Conservation (phyloP, 306 rosid genomes). For the Biancaea sappan region DNA sequence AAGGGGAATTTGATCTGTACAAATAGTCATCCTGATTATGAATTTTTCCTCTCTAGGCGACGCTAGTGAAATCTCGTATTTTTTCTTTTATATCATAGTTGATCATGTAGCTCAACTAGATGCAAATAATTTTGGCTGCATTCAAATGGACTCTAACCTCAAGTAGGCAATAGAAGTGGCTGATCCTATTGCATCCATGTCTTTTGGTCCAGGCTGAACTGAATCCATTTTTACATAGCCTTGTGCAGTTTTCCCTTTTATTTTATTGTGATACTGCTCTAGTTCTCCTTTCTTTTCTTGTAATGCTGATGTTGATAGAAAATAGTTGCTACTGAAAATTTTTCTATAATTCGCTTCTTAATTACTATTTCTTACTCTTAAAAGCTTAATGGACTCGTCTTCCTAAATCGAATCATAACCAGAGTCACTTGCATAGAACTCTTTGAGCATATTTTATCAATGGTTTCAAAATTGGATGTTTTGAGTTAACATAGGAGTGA, state of each 20-base stretch:
- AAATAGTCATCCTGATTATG: slow-evolving; percentile 75
- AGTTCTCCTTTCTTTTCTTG: slow-evolving; percentile 31
- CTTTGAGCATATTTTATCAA: too few species aligned
- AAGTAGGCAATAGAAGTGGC: slow-evolving; percentile 18
- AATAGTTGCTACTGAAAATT: slow-evolving; percentile 27
- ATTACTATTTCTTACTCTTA: slow-evolving; percentile 5
- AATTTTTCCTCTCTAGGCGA: slow-evolving; percentile 75
- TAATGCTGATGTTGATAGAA: slow-evolving; percentile 37
- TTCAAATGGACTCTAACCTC: slow-evolving; percentile 37
- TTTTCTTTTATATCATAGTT: not conserved
- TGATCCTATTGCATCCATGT: slow-evolving; percentile 1
- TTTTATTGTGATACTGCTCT: slow-evolving; percentile 23
- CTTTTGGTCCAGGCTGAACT: slow-evolving; percentile 39
- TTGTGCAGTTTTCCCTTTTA: slow-evolving; percentile 31
- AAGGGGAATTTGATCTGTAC: slow-evolving; percentile 52
- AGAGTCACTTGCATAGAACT: too few species aligned
- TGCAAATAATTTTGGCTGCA: slow-evolving; percentile 42
- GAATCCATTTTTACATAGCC: slow-evolving; percentile 41
- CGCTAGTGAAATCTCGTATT: slow-evolving; percentile 36
- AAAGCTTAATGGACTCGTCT: not conserved
- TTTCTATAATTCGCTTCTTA: not conserved
- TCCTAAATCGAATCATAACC: not conserved
- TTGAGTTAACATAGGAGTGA: too few species aligned
- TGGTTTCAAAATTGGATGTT: too few species aligned
- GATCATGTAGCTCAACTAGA: slow-evolving; percentile 29